These are phyloP conservation scores for Cerioporus squamosus DNA, from an alignment of 1,284 basidiomycete genomes.

Conservation along the genomic window DNA sequence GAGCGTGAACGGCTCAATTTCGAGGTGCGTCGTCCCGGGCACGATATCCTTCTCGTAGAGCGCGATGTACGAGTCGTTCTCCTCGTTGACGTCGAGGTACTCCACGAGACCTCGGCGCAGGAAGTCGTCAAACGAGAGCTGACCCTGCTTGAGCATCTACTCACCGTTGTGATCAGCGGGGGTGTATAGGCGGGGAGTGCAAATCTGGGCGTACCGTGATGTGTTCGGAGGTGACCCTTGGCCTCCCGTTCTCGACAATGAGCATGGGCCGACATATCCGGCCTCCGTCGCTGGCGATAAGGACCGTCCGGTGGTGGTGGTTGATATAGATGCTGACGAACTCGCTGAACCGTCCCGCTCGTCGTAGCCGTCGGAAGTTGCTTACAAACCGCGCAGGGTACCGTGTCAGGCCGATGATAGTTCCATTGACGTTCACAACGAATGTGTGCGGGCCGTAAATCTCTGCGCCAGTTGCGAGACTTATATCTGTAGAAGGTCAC, in stretches of 20 bases:
- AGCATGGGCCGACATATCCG: conserved; percentile 98
- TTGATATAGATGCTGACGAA: conserved; percentile 99
- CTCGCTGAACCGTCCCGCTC: conserved; percentile 92
- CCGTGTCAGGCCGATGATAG: conserved; percentile 92
- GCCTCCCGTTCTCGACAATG: conserved; percentile 87
- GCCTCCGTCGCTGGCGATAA: conserved; percentile 97
- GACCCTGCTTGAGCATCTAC: conserved; percentile 81
- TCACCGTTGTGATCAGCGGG: conserved; percentile 13
- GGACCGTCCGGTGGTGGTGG: conserved; percentile 92
- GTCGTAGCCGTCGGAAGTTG: conserved; percentile 91
- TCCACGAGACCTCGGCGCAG: conserved; percentile 95
- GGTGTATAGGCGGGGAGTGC: neutral
- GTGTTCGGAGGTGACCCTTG: conserved; percentile 84
- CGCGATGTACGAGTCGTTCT: conserved; percentile 98
- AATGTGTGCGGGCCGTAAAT: conserved; percentile 93
- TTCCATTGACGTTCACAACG: conserved; percentile 97
- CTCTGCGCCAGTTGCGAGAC: conserved; percentile 91
- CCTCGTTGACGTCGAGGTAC: conserved; percentile 99
- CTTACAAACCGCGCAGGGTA: conserved; percentile 87
- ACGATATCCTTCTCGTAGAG: conserved; percentile 92
- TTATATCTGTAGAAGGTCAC: conserved; percentile 72
- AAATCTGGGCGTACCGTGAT: conserved; percentile 60
- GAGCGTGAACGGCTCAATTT: conserved; percentile 98
- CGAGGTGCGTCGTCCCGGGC: conserved; percentile 88
- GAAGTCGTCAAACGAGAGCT: conserved; percentile 93